Conservation (phyloP, 2,329 filamentous ascomycete species). For the Diplocarpon rosae region DNA sequence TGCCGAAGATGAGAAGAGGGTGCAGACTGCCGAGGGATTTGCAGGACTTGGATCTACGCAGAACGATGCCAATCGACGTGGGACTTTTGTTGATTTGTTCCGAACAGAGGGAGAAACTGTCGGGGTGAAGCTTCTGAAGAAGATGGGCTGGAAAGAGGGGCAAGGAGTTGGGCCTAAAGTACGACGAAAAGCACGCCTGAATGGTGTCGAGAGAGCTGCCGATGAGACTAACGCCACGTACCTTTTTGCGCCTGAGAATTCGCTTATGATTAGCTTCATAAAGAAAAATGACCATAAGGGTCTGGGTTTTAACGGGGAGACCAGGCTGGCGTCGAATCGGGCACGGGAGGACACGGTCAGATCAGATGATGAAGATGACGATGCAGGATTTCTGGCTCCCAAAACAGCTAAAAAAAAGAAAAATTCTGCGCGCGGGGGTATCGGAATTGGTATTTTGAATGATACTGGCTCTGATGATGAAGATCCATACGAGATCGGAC, state of each 20-base stretch:
- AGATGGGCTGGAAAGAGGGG: slow-evolving; percentile 92
- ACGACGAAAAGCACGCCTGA: slow-evolving; percentile 60
- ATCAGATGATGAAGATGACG: slow-evolving; percentile 38
- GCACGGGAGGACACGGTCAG: slow-evolving; percentile 24
- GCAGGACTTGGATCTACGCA: slow-evolving; percentile 62
- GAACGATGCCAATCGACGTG: slow-evolving; percentile 39
- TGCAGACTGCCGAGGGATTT: slow-evolving; percentile 66
- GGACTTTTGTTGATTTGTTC: slow-evolving; percentile 60
- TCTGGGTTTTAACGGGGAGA: slow-evolving; percentile 53
- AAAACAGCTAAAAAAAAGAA: slow-evolving; percentile 37
- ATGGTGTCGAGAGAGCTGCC: slow-evolving; percentile 34
- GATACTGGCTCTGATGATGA: slow-evolving; percentile 93
- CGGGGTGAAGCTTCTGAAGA: slow-evolving; percentile 72
- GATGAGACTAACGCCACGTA: slow-evolving; percentile 39
- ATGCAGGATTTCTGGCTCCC: slow-evolving; percentile 14
- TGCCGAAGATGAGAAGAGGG: slow-evolving; percentile 62
- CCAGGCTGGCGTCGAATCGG: slow-evolving; percentile 34
- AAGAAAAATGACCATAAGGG: slow-evolving; percentile 61
- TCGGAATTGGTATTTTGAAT: slow-evolving; percentile 82
- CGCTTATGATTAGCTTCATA: slow-evolving; percentile 53
- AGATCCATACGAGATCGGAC: slow-evolving; percentile 85
- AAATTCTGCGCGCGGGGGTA: slow-evolving; percentile 47
- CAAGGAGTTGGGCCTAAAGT: slow-evolving; percentile 88
- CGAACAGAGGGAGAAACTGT: slow-evolving; percentile 68
- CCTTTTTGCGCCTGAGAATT: slow-evolving; percentile 78